Base-by-base conservation (phyloP, 495 filamentous ascomycete species). In the Collariella sp. region DNA sequence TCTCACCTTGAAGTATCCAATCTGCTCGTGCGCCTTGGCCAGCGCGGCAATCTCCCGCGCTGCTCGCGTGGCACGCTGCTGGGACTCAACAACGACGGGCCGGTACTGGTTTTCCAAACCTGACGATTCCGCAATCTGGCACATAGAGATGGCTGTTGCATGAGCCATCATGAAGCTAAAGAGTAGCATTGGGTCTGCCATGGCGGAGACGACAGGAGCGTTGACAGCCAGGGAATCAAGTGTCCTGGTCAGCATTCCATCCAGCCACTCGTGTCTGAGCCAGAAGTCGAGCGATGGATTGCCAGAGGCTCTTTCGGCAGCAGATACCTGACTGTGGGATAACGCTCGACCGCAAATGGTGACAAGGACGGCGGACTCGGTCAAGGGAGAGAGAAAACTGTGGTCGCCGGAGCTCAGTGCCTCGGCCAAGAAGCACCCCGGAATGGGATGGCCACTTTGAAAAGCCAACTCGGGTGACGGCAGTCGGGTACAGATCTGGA, bases 401-500 rank as follows among this genome's bases (percentile, higher is more conserved):
- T 70, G 62, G 34, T 69, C 69, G 33, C 57, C 54, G 0, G 64
- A 66, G 2, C 64, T 60, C 40, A 79, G 71, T 6, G 68, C 65
- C 40, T 80, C 75, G 1, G 70, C 62, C 0, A 80, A 55, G 40
- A 75, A 76, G 15, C 55, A 64, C n/a, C 66, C 70, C 19, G 67
- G 66, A 34, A 70, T 63, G 2, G 72, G 72, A 35, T 75, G 65
- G 2, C 70, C 73, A n/a, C 67, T 70, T 58, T 80, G 75, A 40
- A 80, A 80, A n/a, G 76, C 69, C 6, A 63, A 54, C 34, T 80
- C 78, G 0, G 71, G 72, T 2, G 70, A 70, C 10, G 77, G 76
- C 7, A 80, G 72, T 5, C 75, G 71, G 4, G 71, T 72, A 52
- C 61, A 68, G 40, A 73, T 62, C 70, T 73, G 50, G 48, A 33